phyloP scores from a whole-genome alignment of 2,329 filamentous ascomycete genomes.

The Paraphaeosphaeria sporulosa region DNA sequence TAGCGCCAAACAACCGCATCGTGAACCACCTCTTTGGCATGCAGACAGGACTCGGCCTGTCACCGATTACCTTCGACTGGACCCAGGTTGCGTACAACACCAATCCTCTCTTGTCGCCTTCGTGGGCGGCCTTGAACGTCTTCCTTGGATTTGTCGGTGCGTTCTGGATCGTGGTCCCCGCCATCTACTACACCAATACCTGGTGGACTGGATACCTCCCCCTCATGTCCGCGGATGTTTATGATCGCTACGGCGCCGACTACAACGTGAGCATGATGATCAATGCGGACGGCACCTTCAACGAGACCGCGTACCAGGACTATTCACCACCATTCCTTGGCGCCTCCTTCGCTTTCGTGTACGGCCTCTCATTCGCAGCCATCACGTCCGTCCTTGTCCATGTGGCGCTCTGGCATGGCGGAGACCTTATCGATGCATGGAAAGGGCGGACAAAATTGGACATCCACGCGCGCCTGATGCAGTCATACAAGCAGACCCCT shows the following conservation, averaged over 20 bases:
- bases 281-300: slow-evolving; percentile 78
- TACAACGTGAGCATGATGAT: slow-evolving; percentile 85
- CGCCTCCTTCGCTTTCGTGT: slow-evolving; percentile 87
- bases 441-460: slow-evolving; percentile 67
- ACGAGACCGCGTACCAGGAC: slow-evolving; percentile 75
- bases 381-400: slow-evolving; percentile 81
- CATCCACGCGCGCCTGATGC: slow-evolving; percentile 41
- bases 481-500: slow-evolving; percentile 32
- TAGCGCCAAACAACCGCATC: slow-evolving; percentile 84
- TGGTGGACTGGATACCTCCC: slow-evolving; percentile 86
- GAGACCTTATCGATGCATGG: slow-evolving; percentile 76
- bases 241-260: slow-evolving; percentile 80
- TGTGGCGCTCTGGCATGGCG: slow-evolving; percentile 83
- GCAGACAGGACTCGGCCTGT: slow-evolving; percentile 80
- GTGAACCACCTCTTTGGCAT: slow-evolving; percentile 87
- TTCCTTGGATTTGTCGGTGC: slow-evolving; percentile 80
- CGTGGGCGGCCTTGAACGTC: slow-evolving; percentile 87
- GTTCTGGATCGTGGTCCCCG: slow-evolving; percentile 72
- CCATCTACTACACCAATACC: slow-evolving; percentile 72
- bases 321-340: slow-evolving; percentile 87
- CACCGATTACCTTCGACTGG: slow-evolving; percentile 91
- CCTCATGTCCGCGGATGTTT: slow-evolving; percentile 83
- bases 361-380: slow-evolving; percentile 85
- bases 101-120: slow-evolving; percentile 81
- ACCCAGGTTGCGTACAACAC: slow-evolving; percentile 88